Base-by-base conservation (phyloP, 768 basidiomycete genomes). In the Boletus rubescentipes region DNA sequence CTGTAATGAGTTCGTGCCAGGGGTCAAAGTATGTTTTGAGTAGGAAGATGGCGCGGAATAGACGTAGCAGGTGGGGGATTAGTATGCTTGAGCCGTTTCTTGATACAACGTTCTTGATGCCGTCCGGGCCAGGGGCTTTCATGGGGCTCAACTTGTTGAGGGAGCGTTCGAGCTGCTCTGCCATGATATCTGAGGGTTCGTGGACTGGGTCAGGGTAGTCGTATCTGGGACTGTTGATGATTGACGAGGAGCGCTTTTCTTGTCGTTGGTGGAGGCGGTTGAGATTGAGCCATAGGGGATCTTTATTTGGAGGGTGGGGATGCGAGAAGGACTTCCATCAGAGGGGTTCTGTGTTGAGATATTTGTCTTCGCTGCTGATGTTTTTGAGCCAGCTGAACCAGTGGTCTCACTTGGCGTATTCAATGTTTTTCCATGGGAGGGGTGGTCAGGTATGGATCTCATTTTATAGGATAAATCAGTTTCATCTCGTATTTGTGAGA, bases 301-400 rank as follows among this genome's bases (percentile, higher is more conserved):
- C 21, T 39, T 46, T 16, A 9, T 0, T 0, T 18, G 16, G 0
- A 57, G 72, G 53, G 69, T 16, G 12, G 48, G 12, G 30, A 48
- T 41, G 0, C 35, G 0, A 0, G 52, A 4, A 0, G 46, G 31
- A 0, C 39, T 12, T 0, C 49, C 8, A 1, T 63, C 37, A 0
- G 30, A 20, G 0, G 54, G 57, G 0, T 41, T 35, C n/a, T 0
- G 38, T 9, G 0, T 39, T 39, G 0, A 59, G 15, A 8, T 63
- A 63, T 6, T 35, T 48, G 29, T 59, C 31, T 0, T 49, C 38
- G 0, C 26, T 39, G 7, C 36, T 35, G 0, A 47, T 29, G 1
- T 34, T 36, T 3, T 63, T 55, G 0, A 63, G 49, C 56, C 56
- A 61, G 0, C 61, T 11, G 0, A 18, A 10, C 57, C 54, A 63